Base-by-base conservation (phyloP, 2,329 filamentous ascomycete species). In the Alternaria viburni region DNA sequence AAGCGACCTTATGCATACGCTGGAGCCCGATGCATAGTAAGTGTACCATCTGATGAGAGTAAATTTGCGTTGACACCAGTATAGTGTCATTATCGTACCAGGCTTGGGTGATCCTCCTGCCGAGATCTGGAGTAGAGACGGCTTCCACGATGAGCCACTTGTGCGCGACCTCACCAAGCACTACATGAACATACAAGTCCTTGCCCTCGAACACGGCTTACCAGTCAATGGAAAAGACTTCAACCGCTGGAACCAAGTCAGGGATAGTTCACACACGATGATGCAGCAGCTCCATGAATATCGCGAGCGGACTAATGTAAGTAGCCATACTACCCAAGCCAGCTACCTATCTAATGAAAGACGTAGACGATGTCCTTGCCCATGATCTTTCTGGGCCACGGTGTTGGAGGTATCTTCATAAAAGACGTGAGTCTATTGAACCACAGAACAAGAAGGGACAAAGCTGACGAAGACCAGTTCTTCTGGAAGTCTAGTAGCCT, bases 231-330 rank as follows among this genome's bases (percentile, higher is more conserved):
- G 47, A 5, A 51, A 15, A 15, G 7, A 2, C 0, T 12, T 32
- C 4, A 1, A 4, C 0, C 17, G 30, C 6, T 51, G 47, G 11
- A 1, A 5, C 0, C 25, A 6, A 15, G 0, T 51, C 0, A 1
- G 11, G 13, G 6, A 30, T 0, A 30, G 28, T 30, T 15, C 17
- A 1, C 8, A 32, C 2, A 11, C n/a, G 0, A 51, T 32, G 47
- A 30, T 51, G 17, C 26, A 32, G 19, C 5, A 1, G 5, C 6
- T 51, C 6, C 17, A 32, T 2, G 47, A 51, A 21, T 4, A 51
- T 7, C 26, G 47, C 7, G 47, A 51, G 1, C 10, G 5, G 7
- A 51, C 3, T 21, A 2, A 1, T 6, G 7, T 13, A 21, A 10
- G n/a, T 30, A 8, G n/a, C 10, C 13, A 15, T 11, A 28, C 0